phyloP scores from a whole-genome alignment of 257 asterid genomes.

The Jasminum sambac region DNA sequence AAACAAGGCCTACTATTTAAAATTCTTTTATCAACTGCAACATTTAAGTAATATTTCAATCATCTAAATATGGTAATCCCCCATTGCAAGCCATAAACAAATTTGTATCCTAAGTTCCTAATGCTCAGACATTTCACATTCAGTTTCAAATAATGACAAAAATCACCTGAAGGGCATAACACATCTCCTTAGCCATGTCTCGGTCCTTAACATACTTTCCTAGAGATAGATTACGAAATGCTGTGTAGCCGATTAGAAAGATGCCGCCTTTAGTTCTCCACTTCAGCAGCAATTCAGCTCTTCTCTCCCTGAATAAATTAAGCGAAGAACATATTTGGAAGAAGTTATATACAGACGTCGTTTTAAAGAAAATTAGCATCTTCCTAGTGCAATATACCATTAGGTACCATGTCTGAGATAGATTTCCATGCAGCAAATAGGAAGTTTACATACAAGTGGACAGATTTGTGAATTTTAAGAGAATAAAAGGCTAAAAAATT shows the following conservation, averaged over 20 bases:
- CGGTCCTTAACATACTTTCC: constrained; percentile 92
- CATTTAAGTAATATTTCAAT: background rate
- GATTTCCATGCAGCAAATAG: background rate
- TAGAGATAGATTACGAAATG: constrained; percentile 83
- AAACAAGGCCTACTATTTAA: too few relatives aligned
- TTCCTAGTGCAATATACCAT: constrained; percentile 9
- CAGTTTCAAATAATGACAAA: constrained; percentile 22
- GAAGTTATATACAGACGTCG: constrained; percentile 13
- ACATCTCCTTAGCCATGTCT: constrained; percentile 72
- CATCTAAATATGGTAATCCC: background rate
- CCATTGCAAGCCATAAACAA: constrained; percentile 5
- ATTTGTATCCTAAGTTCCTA: background rate
- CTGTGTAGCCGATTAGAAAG: constrained; percentile 82
- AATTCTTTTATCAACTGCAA: too few relatives aligned
- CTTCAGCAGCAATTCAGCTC: constrained; percentile 69
- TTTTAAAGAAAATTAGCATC: constrained; percentile 6
- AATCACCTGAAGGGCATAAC: constrained; percentile 78
- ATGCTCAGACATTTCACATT: constrained; percentile 18
- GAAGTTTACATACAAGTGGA: constrained; percentile 16
- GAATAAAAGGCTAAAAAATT: too few relatives aligned
- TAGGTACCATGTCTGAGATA: background rate
- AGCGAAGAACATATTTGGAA: constrained; percentile 11
- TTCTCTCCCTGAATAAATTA: constrained; percentile 65
- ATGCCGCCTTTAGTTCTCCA: constrained; percentile 93
- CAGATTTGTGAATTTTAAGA: too few relatives aligned